A percentile compares a stretch with the other conserved stretches of the same genome.
phyloP scores from a whole-genome alignment of 768 basidiomycete genomes.

The Boletus rubropictus region DNA sequence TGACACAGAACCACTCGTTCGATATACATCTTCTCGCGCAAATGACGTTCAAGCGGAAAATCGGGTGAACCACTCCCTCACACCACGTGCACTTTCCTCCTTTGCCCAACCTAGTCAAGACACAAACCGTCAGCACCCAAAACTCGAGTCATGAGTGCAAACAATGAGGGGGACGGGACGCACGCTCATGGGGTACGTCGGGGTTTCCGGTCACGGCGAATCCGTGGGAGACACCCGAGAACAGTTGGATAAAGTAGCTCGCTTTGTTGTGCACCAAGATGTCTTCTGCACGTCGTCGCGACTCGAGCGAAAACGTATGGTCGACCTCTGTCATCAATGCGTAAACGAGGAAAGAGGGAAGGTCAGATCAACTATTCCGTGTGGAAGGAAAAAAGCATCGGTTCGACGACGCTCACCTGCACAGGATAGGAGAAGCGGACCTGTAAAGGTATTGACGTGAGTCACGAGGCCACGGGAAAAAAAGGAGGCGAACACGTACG shows the following conservation, averaged over 20 bases:
- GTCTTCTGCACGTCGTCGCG: slow-evolving; percentile 51
- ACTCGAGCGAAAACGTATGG: slow-evolving; percentile 41
- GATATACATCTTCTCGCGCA: too few relatives aligned
- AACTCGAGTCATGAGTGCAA: not conserved
- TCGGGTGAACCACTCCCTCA: slow-evolving; percentile 41
- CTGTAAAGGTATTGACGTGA: not conserved
- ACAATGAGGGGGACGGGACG: not conserved
- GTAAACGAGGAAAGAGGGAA: not conserved
- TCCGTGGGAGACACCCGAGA: slow-evolving; percentile 36
- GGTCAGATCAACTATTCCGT: not conserved
- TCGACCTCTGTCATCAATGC: slow-evolving; percentile 40
- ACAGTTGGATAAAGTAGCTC: slow-evolving; percentile 50
- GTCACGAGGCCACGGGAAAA: not conserved
- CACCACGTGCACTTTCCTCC: slow-evolving; percentile 47
- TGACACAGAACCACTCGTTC: not conserved
- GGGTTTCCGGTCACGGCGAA: slow-evolving; percentile 18
- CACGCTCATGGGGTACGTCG: slow-evolving; percentile 16
- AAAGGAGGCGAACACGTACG: slow-evolving; percentile 30
- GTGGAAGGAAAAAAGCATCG: not conserved
- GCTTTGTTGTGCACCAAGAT: slow-evolving; percentile 44
- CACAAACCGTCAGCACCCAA: not conserved
- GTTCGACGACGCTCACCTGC: slow-evolving; percentile 11
- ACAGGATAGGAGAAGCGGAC: not conserved
- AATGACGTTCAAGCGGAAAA: not conserved
- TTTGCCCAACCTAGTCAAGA: slow-evolving; percentile 48